A percentile compares a stretch with the other conserved stretches of the same genome.
These are phyloP conservation scores for Fusarium palustre DNA, from an alignment of 2,329 filamentous ascomycete genomes.

Conservation along the genomic window DNA sequence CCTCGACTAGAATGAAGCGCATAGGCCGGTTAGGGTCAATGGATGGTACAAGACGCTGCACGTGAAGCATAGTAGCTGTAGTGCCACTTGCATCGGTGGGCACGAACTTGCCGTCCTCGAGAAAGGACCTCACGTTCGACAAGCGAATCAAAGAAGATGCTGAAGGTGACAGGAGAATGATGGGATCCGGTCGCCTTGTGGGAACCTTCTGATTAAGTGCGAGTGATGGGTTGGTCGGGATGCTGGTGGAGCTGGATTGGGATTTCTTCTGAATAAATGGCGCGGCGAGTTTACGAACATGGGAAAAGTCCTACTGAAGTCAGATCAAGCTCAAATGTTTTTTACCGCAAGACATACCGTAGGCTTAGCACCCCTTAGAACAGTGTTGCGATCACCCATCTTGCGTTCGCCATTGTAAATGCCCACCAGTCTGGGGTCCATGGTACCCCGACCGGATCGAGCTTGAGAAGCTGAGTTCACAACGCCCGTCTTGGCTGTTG, in stretches of 20 bases:
- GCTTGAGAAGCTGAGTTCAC: constrained; percentile 59
- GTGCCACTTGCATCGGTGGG: constrained; percentile 78
- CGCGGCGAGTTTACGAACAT: constrained; percentile 86
- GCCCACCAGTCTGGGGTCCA: constrained; percentile 84
- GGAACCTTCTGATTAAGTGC: constrained; percentile 66
- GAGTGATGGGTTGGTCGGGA: constrained; percentile 59
- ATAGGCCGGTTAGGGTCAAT: constrained; percentile 78
- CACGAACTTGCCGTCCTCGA: constrained; percentile 84
- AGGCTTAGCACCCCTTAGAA: constrained; percentile 87
- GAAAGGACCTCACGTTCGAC: constrained; percentile 95
- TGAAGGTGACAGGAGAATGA: constrained; percentile 96
- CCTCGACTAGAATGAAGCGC: constrained; percentile 95
- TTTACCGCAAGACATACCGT: constrained; percentile 68
- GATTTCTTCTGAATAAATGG: constrained; percentile 77
- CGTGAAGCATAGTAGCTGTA: constrained; percentile 83
- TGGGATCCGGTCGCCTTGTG: constrained; percentile 75
- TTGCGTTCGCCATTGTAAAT: constrained; percentile 93
- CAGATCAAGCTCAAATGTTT: background rate
- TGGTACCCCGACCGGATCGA: constrained; percentile 70
- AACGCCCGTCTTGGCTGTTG: constrained; percentile 54
- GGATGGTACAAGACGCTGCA: constrained; percentile 79
- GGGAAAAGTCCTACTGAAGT: constrained; percentile 82
- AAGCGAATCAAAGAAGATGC: constrained; percentile 94
- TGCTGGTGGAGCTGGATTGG: constrained; percentile 53
- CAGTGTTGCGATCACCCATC: constrained; percentile 92